Evolutionary conservation across 768 basidiomycete species (phyloP).

Genomic region (Mrakia gelida): DNA sequence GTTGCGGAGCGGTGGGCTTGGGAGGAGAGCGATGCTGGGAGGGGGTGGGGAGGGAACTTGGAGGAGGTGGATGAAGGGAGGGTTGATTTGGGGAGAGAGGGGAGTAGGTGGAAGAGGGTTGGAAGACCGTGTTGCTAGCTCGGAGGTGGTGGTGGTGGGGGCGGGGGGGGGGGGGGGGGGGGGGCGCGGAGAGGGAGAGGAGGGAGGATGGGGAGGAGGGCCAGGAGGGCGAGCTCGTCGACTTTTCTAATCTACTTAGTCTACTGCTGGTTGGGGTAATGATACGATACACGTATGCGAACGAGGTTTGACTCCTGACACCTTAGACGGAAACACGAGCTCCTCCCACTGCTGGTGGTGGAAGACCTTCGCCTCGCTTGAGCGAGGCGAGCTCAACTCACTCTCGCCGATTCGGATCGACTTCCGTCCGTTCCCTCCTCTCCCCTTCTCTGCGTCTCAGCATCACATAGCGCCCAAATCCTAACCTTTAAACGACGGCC

Average conservation of each 20-base stretch:
- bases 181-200: not conserved
- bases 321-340: no score
- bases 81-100: not conserved
- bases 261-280: no score
- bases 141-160: not conserved
- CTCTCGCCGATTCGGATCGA: not conserved
- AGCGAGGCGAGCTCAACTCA: not conserved
- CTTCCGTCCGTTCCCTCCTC: not conserved
- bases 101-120: not conserved
- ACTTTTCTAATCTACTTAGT: no score
- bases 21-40: not conserved
- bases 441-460: not conserved
- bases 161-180: not conserved
- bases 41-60: not conserved
- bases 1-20: constrained; percentile 54
- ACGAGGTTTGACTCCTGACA: no score
- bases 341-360: not conserved
- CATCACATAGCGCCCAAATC: not conserved
- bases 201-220: no score
- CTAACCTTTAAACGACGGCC: not conserved
- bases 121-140: not conserved
- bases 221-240: no score
- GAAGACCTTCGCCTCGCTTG: not conserved
- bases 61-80: not conserved
- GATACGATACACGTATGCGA: no score